phyloP scores from a whole-genome alignment of 495 filamentous ascomycete species.

The Tuber magnatum region DNA sequence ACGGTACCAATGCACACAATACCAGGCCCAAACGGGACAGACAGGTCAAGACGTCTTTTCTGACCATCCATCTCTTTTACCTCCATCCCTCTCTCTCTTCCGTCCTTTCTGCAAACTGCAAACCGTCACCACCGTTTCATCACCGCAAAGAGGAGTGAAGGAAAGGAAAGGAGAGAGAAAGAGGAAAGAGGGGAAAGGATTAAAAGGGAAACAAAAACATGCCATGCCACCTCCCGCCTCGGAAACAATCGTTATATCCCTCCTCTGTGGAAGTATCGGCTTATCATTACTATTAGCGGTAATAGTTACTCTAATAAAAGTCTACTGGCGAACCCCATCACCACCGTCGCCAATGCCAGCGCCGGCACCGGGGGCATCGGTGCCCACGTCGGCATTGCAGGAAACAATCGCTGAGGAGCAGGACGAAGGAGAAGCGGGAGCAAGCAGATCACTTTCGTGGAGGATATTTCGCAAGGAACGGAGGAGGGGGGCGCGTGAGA shows the following conservation, averaged over 20 bases:
- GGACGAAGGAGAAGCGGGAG: background rate
- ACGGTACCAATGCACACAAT: background rate
- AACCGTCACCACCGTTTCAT: background rate
- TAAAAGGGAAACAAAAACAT: background rate
- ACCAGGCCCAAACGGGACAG: background rate
- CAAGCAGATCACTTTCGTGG: background rate
- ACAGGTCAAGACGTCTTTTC: background rate
- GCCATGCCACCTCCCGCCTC: conserved; percentile 13
- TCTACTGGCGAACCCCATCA: conserved; percentile 6
- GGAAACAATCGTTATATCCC: conserved; percentile 22
- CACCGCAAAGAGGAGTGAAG: background rate
- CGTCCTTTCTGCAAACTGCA: conserved; percentile 8
- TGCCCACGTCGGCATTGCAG: background rate
- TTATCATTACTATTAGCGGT: conserved; percentile 18
- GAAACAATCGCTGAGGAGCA: background rate
- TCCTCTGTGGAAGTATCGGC: conserved; percentile 23
- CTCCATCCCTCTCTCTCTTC: background rate
- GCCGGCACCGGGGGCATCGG: background rate
- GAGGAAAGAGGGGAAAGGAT: background rate
- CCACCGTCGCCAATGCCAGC: background rate
- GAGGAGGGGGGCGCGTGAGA: background rate
- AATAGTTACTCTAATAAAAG: conserved; percentile 11
- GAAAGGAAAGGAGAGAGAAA: background rate
- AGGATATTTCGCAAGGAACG: conserved; percentile 1
- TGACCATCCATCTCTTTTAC: conserved; percentile 1